Percentiles rank a stretch among this genome's conserved stretches.
These are phyloP conservation scores for Fusarium papillatum DNA, from an alignment of 2,329 filamentous ascomycete species.

Conservation along the genomic window DNA sequence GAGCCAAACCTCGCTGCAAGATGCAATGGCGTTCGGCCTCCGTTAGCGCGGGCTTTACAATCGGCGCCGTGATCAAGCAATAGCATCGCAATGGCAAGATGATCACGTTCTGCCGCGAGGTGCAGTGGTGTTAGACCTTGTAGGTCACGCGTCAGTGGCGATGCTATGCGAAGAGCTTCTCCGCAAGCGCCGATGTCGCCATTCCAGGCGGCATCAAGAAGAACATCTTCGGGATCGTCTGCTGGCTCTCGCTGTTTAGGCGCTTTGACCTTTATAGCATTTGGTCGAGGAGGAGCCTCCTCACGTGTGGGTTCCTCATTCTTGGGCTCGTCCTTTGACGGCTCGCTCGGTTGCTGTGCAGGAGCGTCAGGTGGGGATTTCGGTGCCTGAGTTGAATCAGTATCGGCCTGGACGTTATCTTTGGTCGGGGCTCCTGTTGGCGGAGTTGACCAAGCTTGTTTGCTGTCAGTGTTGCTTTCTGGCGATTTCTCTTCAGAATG, in stretches of 20 bases:
- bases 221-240: slow-evolving; percentile 37
- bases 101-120: slow-evolving; percentile 48
- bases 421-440: background rate
- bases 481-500: background rate
- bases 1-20: slow-evolving; percentile 48
- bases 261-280: background rate
- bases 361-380: background rate
- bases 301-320: background rate
- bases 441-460: background rate
- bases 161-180: slow-evolving; percentile 40
- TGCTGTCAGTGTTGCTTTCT: background rate
- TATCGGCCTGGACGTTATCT: slow-evolving; percentile 11
- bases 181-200: slow-evolving; percentile 45
- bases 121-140: slow-evolving; percentile 48
- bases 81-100: slow-evolving; percentile 50
- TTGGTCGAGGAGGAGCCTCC: slow-evolving; percentile 1
- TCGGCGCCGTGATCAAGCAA: slow-evolving; percentile 46
- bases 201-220: slow-evolving; percentile 51
- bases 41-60: slow-evolving; percentile 43
- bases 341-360: background rate
- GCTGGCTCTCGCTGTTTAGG: background rate
- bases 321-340: background rate
- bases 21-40: slow-evolving; percentile 49
- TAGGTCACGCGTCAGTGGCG: slow-evolving; percentile 43
- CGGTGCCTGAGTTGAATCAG: slow-evolving; percentile 1